These are phyloP conservation scores for Diaporthe aspalathi DNA, from an alignment of 2,329 filamentous ascomycete genomes.

Conservation along the genomic window DNA sequence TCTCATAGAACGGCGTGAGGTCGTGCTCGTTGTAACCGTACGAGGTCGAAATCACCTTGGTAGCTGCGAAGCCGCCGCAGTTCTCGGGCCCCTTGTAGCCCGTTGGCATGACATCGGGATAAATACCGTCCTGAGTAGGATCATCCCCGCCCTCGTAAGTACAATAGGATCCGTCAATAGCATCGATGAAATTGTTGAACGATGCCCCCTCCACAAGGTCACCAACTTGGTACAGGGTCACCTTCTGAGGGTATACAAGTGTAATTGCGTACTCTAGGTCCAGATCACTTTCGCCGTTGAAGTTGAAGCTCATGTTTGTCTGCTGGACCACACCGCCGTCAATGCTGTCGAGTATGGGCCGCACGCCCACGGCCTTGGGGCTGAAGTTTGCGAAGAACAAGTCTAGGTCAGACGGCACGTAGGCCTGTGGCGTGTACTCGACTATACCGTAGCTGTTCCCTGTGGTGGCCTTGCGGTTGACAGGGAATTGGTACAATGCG, in stretches of 20 bases:
- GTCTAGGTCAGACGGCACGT: constrained; percentile 34
- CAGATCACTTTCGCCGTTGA: constrained; percentile 38
- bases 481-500: constrained; percentile 36
- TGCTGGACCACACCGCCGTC: constrained; percentile 36
- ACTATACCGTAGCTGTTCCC: constrained; percentile 39
- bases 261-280: constrained; percentile 37
- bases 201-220: constrained; percentile 39
- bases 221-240: constrained; percentile 41
- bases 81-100: constrained; percentile 55
- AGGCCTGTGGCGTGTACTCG: constrained; percentile 38
- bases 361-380: constrained; percentile 24
- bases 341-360: constrained; percentile 34
- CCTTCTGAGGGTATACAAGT: constrained; percentile 40
- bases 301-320: constrained; percentile 27
- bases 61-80: constrained; percentile 50
- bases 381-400: constrained; percentile 37
- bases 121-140: constrained; percentile 54
- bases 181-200: constrained; percentile 59
- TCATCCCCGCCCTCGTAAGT: constrained; percentile 49
- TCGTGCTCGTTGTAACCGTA: constrained; percentile 59
- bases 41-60: constrained; percentile 60
- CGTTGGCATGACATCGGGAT: constrained; percentile 55
- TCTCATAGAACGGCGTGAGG: constrained; percentile 58
- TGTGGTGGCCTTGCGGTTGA: constrained; percentile 19
- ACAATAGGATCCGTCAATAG: constrained; percentile 61